Conservation (phyloP, 768 basidiomycete genomes). For the Flagelloscypha sp. region DNA sequence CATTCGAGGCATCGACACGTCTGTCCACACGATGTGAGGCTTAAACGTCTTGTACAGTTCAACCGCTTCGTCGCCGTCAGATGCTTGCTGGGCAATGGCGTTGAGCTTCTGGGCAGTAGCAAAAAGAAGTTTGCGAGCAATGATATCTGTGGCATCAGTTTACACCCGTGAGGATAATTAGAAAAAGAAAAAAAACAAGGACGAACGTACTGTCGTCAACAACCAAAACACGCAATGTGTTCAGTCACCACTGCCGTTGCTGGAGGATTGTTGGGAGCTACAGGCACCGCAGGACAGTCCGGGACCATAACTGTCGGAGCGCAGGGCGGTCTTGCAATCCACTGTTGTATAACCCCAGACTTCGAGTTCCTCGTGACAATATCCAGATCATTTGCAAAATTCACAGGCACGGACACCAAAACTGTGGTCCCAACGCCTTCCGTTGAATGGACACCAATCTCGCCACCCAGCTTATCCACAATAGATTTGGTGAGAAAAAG, state of each 20-base stretch:
- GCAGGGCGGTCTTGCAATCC: too few relatives aligned
- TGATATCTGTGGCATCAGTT: conserved; percentile 6
- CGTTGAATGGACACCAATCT: conserved; percentile 6
- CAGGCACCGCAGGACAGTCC: background rate
- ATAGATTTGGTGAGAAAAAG: conserved; percentile 7
- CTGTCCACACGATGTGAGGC: conserved; percentile 11
- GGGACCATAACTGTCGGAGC: background rate
- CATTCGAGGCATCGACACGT: conserved; percentile 11
- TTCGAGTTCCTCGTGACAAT: too few relatives aligned
- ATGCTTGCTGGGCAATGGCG: conserved; percentile 7
- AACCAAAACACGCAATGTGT: conserved; percentile 6
- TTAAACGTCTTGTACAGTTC: conserved; percentile 8
- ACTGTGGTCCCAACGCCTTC: conserved; percentile 5
- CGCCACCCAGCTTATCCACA: conserved; percentile 7
- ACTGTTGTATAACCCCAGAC: too few relatives aligned
- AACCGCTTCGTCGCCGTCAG: conserved; percentile 6
- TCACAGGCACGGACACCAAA: conserved; percentile 3
- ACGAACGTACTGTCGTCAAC: conserved; percentile 9
- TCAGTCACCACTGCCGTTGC: background rate
- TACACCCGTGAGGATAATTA: too few relatives aligned
- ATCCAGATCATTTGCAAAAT: too few relatives aligned
- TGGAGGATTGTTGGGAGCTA: background rate
- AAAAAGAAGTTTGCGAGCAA: conserved; percentile 8
- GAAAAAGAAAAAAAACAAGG: background rate
- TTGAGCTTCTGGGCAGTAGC: conserved; percentile 6